A percentile compares a stretch with the other conserved stretches of the same genome.
These are phyloP conservation scores for Neofusicoccum parvum DNA, from an alignment of 2,329 filamentous ascomycete genomes.

Conservation along the genomic window DNA sequence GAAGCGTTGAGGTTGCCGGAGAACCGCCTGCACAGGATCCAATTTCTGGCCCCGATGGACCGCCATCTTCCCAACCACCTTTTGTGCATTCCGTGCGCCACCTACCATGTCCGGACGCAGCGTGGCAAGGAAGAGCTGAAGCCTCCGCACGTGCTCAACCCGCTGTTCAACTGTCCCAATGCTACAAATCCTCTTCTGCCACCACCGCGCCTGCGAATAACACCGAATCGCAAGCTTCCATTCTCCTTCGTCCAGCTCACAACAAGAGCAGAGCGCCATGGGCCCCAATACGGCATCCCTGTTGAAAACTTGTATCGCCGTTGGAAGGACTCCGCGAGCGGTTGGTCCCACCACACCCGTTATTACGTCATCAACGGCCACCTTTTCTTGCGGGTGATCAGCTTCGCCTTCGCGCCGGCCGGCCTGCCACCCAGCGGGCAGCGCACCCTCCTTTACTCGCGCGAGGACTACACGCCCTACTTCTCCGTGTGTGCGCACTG, in stretches of 20 bases:
- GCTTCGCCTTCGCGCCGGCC: constrained; percentile 54
- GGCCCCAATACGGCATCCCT: constrained; percentile 51
- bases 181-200: constrained; percentile 54
- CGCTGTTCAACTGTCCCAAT: constrained; percentile 59
- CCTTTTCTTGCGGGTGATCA: constrained; percentile 61
- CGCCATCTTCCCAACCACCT: constrained; percentile 56
- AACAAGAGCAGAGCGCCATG: constrained; percentile 52
- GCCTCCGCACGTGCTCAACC: constrained; percentile 57
- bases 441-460: constrained; percentile 60
- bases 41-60: constrained; percentile 57
- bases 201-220: constrained; percentile 50
- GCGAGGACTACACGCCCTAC: constrained; percentile 60
- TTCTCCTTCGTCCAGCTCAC: constrained; percentile 63
- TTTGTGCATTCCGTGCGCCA: constrained; percentile 60
- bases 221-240: constrained; percentile 57
- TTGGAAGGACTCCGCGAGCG: constrained; percentile 54
- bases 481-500: constrained; percentile 66
- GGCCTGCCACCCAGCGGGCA: constrained; percentile 55
- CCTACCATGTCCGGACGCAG: constrained; percentile 57
- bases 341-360: constrained; percentile 59
- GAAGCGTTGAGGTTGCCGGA: constrained; percentile 35
- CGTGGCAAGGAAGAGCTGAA: constrained; percentile 57
- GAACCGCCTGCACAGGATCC: constrained; percentile 49
- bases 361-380: constrained; percentile 55
- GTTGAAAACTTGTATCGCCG: constrained; percentile 52